Base-by-base conservation (phyloP, 2,329 filamentous ascomycete species). In the Fusarium zealandicum region DNA sequence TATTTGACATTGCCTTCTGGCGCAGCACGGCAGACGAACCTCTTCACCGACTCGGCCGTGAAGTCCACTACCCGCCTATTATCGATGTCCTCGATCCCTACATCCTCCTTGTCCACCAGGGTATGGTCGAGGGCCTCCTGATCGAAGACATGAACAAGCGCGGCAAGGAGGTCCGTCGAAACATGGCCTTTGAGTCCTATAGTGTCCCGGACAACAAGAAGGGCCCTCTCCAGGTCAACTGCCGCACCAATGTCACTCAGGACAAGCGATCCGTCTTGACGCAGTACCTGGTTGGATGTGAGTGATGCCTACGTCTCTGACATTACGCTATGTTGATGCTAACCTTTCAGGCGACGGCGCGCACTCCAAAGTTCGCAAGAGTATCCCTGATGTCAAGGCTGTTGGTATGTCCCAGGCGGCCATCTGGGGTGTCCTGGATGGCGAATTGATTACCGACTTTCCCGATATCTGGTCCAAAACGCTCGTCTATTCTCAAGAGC, bases 1-100 rank as follows among this genome's bases (percentile, higher is more conserved):
- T 92, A 37, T 90, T 88, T 72, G 89, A 92, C 67, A 91, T 92
- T 55, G 81, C 85, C 36, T 90, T 90, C 70, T 92, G 89, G 87
- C 80, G 84, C 69, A 77, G 78, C 50, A 82, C 78, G 2, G 69
- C 73, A 27, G 74, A 78, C 13, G 74, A 80, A 57, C 72, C 81
- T 3, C 75, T 90, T 47, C 80, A 80, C 52, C 82, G 88, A 50
- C 81, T 86, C 16, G 82, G 82, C 9, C 82, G 88, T 47, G 84
- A 90, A 69, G 75, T 86, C 13, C 88, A 91, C 70, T 92, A 90
- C 68, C 89, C 86, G 6, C 80, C 81, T 2, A 75, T 80, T 32
- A 82, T 84, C 42, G 82, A 85, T 64, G 79, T 85, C 10, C 66
- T 84, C 44, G 80, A 83, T 56, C 80, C 81, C 12, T 85, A 82